Conservation (phyloP, 148 eudicot genomes). For the Cornus controversa region DNA sequence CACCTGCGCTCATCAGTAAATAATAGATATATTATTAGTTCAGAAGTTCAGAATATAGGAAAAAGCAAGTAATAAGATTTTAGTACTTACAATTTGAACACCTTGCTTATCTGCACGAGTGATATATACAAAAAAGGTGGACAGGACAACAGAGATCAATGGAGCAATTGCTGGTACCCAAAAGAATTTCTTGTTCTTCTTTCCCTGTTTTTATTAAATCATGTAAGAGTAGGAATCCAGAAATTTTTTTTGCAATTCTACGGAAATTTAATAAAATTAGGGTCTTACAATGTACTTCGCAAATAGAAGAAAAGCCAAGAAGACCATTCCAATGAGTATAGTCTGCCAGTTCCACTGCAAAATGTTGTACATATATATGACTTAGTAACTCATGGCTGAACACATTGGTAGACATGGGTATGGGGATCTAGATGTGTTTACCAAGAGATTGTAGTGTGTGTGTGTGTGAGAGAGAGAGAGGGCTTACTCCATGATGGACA, state of each 20-base stretch:
- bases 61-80: neutral
- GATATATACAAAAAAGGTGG: conserved; percentile 57
- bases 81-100: conserved; percentile 43
- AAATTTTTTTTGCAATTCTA: neutral
- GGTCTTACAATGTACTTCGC: conserved; percentile 45
- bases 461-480: neutral
- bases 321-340: conserved; percentile 30
- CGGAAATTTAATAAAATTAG: conserved; percentile 6
- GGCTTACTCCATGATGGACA: conserved; percentile 53
- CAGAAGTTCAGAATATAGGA: neutral
- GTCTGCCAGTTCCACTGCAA: conserved; percentile 58
- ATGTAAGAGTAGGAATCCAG: conserved; percentile 6
- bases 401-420: neutral
- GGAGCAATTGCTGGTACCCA: conserved; percentile 71
- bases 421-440: neutral
- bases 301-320: conserved; percentile 36
- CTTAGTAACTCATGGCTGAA: neutral
- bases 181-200: conserved; percentile 50
- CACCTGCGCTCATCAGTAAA: conserved; percentile 25
- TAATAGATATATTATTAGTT: neutral
- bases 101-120: conserved; percentile 62
- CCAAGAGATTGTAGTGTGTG: neutral
- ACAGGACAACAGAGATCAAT: conserved; percentile 44
- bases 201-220: conserved; percentile 43
- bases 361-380: neutral